Conservation (phyloP, 768 basidiomycete genomes). For the Clathrus columnatus region DNA sequence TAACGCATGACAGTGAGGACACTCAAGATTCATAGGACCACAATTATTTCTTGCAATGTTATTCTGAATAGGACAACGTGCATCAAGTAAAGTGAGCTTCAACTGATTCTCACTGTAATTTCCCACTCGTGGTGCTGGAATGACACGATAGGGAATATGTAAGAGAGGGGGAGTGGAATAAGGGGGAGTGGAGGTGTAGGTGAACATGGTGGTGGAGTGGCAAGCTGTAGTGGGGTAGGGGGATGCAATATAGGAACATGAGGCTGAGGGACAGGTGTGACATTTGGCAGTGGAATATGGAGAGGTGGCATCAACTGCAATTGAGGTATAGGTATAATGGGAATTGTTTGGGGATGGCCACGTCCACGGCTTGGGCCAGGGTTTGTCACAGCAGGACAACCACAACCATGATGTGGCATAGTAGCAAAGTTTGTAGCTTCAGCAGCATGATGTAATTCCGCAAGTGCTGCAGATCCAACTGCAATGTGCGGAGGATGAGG, state of each 20-base stretch:
- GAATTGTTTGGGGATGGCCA: neutral
- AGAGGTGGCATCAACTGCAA: no score
- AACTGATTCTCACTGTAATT: neutral
- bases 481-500: neutral
- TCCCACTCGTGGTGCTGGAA: neutral
- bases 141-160: neutral
- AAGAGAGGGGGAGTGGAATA: neutral
- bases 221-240: neutral
- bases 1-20: neutral
- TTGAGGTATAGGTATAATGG: neutral
- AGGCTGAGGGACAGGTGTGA: neutral
- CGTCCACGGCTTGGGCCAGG: neutral
- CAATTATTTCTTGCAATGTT: neutral
- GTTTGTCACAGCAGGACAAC: neutral
- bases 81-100: neutral
- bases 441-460: neutral
- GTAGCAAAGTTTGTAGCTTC: neutral
- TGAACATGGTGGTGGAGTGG: neutral
- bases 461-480: neutral
- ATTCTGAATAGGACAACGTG: neutral
- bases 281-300: neutral
- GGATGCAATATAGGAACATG: neutral
- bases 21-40: constrained; percentile 3
- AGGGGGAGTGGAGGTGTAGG: neutral
- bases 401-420: neutral